These are phyloP conservation scores for Plasmodium ovale DNA, from an alignment of 169 alveolate genomes.

Conservation along the genomic window DNA sequence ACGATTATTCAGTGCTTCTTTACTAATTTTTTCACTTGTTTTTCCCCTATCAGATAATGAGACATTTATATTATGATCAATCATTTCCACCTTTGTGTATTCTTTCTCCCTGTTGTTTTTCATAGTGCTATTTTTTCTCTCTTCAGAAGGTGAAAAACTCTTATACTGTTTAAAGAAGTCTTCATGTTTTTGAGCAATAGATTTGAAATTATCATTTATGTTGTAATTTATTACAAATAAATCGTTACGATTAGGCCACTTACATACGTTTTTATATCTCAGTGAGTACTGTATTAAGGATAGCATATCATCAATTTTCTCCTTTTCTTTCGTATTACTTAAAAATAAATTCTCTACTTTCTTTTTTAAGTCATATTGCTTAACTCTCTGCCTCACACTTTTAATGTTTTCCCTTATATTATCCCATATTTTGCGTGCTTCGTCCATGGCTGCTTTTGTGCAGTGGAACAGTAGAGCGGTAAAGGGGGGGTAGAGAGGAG, in stretches of 20 bases:
- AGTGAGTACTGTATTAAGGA: constrained; percentile 69
- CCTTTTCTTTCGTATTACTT: constrained; percentile 30
- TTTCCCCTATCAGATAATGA: neutral
- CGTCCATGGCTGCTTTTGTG: constrained; percentile 42
- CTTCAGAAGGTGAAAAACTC: constrained; percentile 9
- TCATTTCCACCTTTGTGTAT: neutral
- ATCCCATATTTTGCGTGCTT: constrained; percentile 45
- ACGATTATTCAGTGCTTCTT: neutral
- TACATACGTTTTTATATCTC: constrained; percentile 58
- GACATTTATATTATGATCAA: neutral
- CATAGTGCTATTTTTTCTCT: neutral
- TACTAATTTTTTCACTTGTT: neutral
- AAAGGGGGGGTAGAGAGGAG: neutral
- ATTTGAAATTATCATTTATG: constrained; percentile 66
- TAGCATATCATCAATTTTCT: constrained; percentile 47
- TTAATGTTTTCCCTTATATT: constrained; percentile 27
- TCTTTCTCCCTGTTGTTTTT: neutral
- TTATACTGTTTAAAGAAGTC: constrained; percentile 30
- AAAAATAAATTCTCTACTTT: constrained; percentile 14
- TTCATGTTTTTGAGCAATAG: constrained; percentile 26
- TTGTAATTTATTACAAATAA: constrained; percentile 61
- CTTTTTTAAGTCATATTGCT: constrained; percentile 22
- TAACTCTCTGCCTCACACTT: constrained; percentile 4
- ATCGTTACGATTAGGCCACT: constrained; percentile 67
- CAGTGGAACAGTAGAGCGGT: neutral